These are phyloP conservation scores for Scalesia atractyloides DNA, from an alignment of 129 eudicot species.

Conservation along the genomic window DNA sequence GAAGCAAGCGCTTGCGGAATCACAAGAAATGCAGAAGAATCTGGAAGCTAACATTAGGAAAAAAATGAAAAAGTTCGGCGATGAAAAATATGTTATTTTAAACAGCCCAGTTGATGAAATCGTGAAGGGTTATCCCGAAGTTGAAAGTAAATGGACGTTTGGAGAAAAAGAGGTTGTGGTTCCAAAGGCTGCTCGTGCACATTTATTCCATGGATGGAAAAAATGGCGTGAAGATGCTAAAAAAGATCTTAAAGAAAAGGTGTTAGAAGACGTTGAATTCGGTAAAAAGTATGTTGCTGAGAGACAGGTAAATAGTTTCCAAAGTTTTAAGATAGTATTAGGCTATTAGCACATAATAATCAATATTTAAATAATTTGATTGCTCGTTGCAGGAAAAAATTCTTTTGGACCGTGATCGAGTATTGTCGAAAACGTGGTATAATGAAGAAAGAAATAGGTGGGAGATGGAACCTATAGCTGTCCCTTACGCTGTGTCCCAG, in stretches of 20 bases:
- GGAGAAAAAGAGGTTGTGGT: slow-evolving; percentile 73
- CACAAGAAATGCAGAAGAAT: slow-evolving; percentile 74
- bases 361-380: neutral
- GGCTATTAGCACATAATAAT: slow-evolving; percentile 6
- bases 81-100: slow-evolving; percentile 61
- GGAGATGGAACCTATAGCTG: slow-evolving; percentile 86
- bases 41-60: slow-evolving; percentile 62
- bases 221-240: slow-evolving; percentile 80
- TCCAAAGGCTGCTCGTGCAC: slow-evolving; percentile 71
- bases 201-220: slow-evolving; percentile 80
- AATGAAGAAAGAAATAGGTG: slow-evolving; percentile 73
- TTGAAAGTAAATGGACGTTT: slow-evolving; percentile 82
- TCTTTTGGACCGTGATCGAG: slow-evolving; percentile 83
- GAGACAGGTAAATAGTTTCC: slow-evolving; percentile 59
- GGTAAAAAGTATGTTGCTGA: slow-evolving; percentile 80
- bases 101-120: slow-evolving; percentile 62
- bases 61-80: slow-evolving; percentile 63
- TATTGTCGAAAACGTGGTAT: slow-evolving; percentile 72
- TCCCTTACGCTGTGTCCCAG: slow-evolving; percentile 76
- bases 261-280: slow-evolving; percentile 64
- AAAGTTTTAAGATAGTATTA: neutral
- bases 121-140: slow-evolving; percentile 79
- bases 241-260: slow-evolving; percentile 54
- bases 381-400: slow-evolving; percentile 59
- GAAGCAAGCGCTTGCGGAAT: slow-evolving; percentile 58